phyloP scores from a whole-genome alignment of 2,329 filamentous ascomycete genomes.

The Hypoxylon sp. region DNA sequence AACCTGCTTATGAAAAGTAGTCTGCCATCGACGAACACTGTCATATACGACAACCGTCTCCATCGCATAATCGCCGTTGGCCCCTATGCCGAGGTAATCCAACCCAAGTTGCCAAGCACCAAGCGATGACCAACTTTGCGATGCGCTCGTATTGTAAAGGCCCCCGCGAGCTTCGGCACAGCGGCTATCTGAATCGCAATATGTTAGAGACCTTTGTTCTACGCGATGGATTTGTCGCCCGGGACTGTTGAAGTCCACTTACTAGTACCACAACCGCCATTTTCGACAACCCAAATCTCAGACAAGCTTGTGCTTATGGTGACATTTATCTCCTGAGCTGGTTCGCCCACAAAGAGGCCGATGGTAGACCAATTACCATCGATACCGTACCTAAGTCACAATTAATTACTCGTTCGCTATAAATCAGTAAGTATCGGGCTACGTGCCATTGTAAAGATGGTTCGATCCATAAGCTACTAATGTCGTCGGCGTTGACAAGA shows the following conservation, averaged over 20 bases:
- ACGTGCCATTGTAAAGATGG: constrained; percentile 47
- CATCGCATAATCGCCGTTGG: constrained; percentile 71
- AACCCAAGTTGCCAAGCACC: constrained; percentile 69
- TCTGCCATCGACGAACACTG: constrained; percentile 49
- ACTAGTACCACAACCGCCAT: constrained; percentile 63
- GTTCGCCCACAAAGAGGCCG: constrained; percentile 59
- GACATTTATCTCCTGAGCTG: constrained; percentile 62
- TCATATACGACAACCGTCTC: constrained; percentile 57
- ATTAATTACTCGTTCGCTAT: constrained; percentile 34
- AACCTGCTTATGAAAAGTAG: constrained; percentile 56
- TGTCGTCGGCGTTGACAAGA: constrained; percentile 39
- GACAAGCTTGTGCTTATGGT: constrained; percentile 73
- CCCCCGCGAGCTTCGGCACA: constrained; percentile 67
- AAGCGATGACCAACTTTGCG: constrained; percentile 65
- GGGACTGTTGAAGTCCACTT: constrained; percentile 42
- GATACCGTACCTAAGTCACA: constrained; percentile 44
- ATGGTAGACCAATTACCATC: constrained; percentile 79
- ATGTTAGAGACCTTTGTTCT: constrained; percentile 26
- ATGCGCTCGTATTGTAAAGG: constrained; percentile 62
- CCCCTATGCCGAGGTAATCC: constrained; percentile 63
- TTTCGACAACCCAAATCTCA: constrained; percentile 74
- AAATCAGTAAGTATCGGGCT: constrained; percentile 11
- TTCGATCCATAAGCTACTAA: constrained; percentile 44
- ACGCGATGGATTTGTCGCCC: neutral
- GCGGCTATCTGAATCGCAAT: constrained; percentile 51